phyloP scores from a whole-genome alignment of 2,329 filamentous ascomycete genomes.

The Juglanconis juglandina region DNA sequence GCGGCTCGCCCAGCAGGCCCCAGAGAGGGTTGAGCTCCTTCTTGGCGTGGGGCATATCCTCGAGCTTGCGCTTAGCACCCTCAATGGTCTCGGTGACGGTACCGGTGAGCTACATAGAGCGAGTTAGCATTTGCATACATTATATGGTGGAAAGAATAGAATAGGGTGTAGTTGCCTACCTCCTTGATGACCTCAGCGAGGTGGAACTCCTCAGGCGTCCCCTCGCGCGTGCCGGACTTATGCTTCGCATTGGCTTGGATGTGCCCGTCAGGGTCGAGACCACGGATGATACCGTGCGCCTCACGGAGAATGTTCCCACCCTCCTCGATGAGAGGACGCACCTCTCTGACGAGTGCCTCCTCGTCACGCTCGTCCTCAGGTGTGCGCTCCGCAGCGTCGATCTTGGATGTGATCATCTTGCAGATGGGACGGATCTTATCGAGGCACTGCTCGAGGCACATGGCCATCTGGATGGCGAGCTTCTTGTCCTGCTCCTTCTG shows the following conservation, averaged over 20 bases:
- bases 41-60: conserved; percentile 91
- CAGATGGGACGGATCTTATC: conserved; percentile 82
- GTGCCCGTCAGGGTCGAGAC: conserved; percentile 82
- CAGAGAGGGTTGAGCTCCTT: conserved; percentile 91
- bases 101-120: conserved; percentile 58
- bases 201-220: conserved; percentile 77
- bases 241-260: conserved; percentile 84
- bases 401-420: conserved; percentile 80
- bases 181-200: conserved; percentile 84
- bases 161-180: conserved; percentile 23
- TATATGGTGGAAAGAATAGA: conserved; percentile 17
- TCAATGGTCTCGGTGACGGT: conserved; percentile 81
- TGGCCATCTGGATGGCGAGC: conserved; percentile 72
- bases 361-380: conserved; percentile 87
- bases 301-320: conserved; percentile 78
- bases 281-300: conserved; percentile 81
- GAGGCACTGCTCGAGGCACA: conserved; percentile 71
- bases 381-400: conserved; percentile 75
- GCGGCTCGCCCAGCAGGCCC: conserved; percentile 75
- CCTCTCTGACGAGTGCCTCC: conserved; percentile 79
- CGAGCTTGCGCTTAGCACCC: conserved; percentile 82
- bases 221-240: conserved; percentile 70
- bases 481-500: conserved; percentile 66
- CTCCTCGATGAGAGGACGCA: conserved; percentile 86
- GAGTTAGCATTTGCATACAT: conserved; percentile 3